Evolutionary conservation across 805 yeast genomes (phyloP).

Genomic region (Pichia occidentalis): DNA sequence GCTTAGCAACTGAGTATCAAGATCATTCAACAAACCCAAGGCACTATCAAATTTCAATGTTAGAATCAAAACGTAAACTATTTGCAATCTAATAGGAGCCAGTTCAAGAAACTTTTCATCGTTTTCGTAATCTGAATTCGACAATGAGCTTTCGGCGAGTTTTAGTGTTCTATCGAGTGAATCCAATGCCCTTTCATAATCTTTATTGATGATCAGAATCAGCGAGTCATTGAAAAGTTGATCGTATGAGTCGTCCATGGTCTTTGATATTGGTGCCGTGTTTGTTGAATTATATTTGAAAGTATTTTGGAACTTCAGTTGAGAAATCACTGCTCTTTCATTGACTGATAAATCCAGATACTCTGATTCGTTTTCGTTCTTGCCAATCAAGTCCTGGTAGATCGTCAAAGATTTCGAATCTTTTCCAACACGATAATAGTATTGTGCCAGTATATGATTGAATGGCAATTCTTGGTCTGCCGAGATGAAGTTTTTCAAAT

Average conservation of each 20-base stretch:
- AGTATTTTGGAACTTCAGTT: constrained; percentile 22
- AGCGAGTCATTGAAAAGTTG: constrained; percentile 54
- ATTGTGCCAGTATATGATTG: constrained; percentile 47
- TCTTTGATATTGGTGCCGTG: constrained; percentile 12
- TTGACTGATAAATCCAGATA: constrained; percentile 50
- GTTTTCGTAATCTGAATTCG: constrained; percentile 34
- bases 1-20: constrained; percentile 21
- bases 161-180: constrained; percentile 41
- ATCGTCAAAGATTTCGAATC: constrained; percentile 38
- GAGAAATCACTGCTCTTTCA: constrained; percentile 63
- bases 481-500: not conserved
- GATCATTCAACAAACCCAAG: constrained; percentile 30
- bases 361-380: constrained; percentile 34
- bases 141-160: constrained; percentile 34
- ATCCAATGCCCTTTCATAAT: constrained; percentile 35
- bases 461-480: constrained; percentile 14
- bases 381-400: constrained; percentile 36
- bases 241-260: constrained; percentile 40
- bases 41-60: constrained; percentile 33
- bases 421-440: constrained; percentile 42
- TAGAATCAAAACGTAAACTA: constrained; percentile 45
- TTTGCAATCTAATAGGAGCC: constrained; percentile 56
- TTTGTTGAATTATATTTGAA: not conserved
- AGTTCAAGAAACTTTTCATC: constrained; percentile 46
- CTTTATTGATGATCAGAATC: constrained; percentile 37